Percentiles rank a stretch among this genome's conserved stretches.
These are phyloP conservation scores for Backusella tarrabulga DNA, from an alignment of 192 early-diverging fungal genomes.

Conservation along the genomic window DNA sequence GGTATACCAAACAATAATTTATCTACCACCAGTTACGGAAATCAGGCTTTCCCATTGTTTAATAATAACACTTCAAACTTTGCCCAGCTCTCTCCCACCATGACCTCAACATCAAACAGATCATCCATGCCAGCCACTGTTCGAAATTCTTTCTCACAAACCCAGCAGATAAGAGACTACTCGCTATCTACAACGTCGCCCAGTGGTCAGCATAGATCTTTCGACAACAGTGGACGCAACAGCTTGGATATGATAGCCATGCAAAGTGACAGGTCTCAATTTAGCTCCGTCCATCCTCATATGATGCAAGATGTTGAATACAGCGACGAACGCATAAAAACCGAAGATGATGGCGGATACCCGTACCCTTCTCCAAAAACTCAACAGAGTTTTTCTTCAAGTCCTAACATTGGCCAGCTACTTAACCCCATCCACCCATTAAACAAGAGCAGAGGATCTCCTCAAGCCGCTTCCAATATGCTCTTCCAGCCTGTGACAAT, in stretches of 20 bases:
- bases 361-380: neutral
- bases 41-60: constrained; percentile 5
- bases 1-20: neutral
- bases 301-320: constrained; percentile 15
- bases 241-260: constrained; percentile 17
- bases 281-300: neutral
- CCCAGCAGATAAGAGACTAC: constrained; percentile 1
- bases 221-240: neutral
- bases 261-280: constrained; percentile 4
- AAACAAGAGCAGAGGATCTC: neutral
- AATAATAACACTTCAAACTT: neutral
- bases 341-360: neutral
- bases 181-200: neutral
- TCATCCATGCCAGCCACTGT: neutral
- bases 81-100: neutral
- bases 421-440: constrained; percentile 25
- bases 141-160: constrained; percentile 3
- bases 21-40: neutral
- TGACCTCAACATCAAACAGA: constrained; percentile 7
- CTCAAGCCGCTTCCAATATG: neutral
- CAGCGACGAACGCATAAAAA: neutral
- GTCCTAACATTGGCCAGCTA: constrained; percentile 22
- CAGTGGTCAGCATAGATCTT: neutral
- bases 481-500: neutral
- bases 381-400: constrained; percentile 15